phyloP scores from a whole-genome alignment of 2,329 filamentous ascomycete species.

The Trichoderma sp. region DNA sequence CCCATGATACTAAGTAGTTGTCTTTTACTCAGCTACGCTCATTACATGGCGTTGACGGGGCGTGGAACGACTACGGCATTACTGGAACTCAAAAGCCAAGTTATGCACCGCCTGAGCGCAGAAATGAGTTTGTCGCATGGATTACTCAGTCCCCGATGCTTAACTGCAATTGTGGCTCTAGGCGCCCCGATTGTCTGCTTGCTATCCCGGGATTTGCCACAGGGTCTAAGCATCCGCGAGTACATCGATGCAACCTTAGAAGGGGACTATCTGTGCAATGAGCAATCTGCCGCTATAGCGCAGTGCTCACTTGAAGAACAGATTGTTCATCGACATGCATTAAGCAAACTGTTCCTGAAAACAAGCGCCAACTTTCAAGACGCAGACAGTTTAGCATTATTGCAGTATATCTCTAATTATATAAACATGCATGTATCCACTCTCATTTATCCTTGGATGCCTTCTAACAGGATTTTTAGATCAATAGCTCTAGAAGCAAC shows the following conservation, averaged over 20 bases:
- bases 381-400: not conserved
- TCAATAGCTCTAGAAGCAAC: not conserved
- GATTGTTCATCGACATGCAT: not conserved
- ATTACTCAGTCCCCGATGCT: conserved; percentile 4
- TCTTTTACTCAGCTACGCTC: conserved; percentile 6
- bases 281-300: not conserved
- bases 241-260: conserved; percentile 1
- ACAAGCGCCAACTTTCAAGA: not conserved
- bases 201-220: not conserved
- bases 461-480: not conserved
- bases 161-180: not conserved
- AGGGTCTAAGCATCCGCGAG: not conserved
- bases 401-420: conserved; percentile 13
- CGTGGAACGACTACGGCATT: not conserved
- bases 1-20: conserved; percentile 1
- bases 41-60: conserved; percentile 4
- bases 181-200: conserved; percentile 13
- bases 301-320: not conserved
- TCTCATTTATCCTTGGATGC: too few species aligned
- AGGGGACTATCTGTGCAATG: not conserved
- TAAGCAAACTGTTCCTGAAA: not conserved
- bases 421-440: not conserved
- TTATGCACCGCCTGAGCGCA: not conserved
- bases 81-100: conserved; percentile 5
- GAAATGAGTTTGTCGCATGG: not conserved